phyloP scores from a whole-genome alignment of 2,329 filamentous ascomycete genomes.

The Xylariaceae sp. region DNA sequence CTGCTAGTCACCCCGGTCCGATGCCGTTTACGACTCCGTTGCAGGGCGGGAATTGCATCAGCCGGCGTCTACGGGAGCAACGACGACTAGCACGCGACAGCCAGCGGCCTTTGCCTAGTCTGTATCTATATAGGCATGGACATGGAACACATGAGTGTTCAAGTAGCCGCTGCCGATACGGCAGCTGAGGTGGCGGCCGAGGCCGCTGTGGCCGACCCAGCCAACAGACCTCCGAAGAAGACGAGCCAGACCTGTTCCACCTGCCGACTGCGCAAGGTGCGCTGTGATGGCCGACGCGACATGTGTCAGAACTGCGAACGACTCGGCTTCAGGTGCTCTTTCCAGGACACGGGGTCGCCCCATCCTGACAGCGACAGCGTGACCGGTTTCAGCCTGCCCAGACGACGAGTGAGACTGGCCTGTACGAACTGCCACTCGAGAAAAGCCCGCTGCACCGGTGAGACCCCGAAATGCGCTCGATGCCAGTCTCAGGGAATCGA shows the following conservation, averaged over 20 bases:
- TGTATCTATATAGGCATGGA: conserved; percentile 26
- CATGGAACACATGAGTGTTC: conserved; percentile 34
- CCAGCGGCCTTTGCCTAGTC: conserved; percentile 1
- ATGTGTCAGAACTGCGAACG: conserved; percentile 55
- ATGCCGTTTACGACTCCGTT: conserved; percentile 19
- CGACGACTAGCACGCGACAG: conserved; percentile 16
- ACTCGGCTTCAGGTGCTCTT: conserved; percentile 53
- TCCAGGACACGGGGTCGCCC: conserved; percentile 42
- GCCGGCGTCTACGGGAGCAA: conserved; percentile 16
- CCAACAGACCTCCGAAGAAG: conserved; percentile 32
- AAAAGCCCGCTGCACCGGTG: conserved; percentile 55
- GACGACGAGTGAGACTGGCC: conserved; percentile 51
- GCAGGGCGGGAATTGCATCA: conserved; percentile 17
- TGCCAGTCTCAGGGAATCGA: conserved; percentile 49
- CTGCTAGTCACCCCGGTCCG: conserved; percentile 9
- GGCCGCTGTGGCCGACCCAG: conserved; percentile 31
- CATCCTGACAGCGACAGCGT: conserved; percentile 33
- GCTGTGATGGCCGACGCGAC: conserved; percentile 50
- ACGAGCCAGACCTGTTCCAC: conserved; percentile 47
- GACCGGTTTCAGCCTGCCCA: conserved; percentile 42
- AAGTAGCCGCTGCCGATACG: conserved; percentile 33
- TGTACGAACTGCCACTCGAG: conserved; percentile 54
- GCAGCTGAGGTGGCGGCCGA: conserved; percentile 34
- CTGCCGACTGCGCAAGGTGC: conserved; percentile 52
- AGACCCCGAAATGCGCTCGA: conserved; percentile 49